phyloP scores from a whole-genome alignment of 148 eudicot genomes.

The Chenopodium berlandieri region DNA sequence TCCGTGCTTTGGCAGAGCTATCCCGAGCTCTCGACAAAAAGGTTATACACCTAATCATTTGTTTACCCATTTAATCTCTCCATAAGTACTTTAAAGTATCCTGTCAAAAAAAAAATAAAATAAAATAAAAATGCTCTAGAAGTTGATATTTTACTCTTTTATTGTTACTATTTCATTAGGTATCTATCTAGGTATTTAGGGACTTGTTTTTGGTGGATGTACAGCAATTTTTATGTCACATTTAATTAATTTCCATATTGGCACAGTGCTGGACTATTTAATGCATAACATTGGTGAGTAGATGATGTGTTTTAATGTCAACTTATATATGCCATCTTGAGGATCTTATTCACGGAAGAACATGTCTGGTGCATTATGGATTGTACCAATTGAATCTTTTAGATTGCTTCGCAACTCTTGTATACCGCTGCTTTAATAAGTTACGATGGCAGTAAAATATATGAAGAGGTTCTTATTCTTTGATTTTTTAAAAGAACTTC shows the following conservation, averaged over 20 bases:
- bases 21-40: slow-evolving; percentile 86
- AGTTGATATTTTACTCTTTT: not conserved
- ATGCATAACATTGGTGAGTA: not conserved
- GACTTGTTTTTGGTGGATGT: not conserved
- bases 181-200: not conserved
- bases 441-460: not conserved
- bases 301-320: not conserved
- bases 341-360: not conserved
- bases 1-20: slow-evolving; percentile 85
- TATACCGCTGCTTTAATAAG: not conserved
- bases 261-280: not conserved
- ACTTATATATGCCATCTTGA: not conserved
- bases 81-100: too few relatives aligned
- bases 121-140: too few relatives aligned
- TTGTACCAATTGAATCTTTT: not conserved
- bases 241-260: not conserved
- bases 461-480: not conserved
- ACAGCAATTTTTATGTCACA: not conserved
- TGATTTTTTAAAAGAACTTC: not conserved
- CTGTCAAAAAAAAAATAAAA: too few relatives aligned
- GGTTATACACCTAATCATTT: slow-evolving; percentile 36
- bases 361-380: not conserved
- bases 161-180: not conserved
- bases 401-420: not conserved
- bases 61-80: not conserved